Evolutionary conservation across 805 yeast genomes (phyloP), one percentile per base, ranked within the genome.

Genomic region (Wickerhamomyces chaumierensis): DNA sequence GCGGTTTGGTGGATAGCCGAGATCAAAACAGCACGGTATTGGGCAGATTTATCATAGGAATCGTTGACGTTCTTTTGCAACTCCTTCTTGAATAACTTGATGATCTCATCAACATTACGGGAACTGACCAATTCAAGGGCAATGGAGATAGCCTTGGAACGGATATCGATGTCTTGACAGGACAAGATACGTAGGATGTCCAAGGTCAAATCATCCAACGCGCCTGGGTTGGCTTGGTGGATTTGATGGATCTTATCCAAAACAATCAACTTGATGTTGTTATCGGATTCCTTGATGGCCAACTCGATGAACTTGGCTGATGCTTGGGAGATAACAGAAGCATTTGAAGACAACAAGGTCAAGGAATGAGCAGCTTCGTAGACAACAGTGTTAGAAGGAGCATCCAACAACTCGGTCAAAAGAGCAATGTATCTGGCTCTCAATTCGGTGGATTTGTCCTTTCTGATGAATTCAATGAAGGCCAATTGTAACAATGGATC

Each of bases 101-200:
- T 82, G 29, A 90, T 95, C 53, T 86, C 95, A 54, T 87, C 96
- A 38, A 87, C 95, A 49, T 90, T 90, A 66, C 94, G 83, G 49
- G 81, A 74, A 32, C 94, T 70, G 36, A 87, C 78, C 54, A 92
- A 70, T 44, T 77, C 71, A 54, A 92, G 66, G n/a, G 94, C 75
- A 37, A 90, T 82, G 40, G 78, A 81, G 44, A 94, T 69, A 5
- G 95, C 95, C 61, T 83, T 84, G 48, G 75, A 72, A 56, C 95
- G 85, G 40, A 92, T 96, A 49, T 83, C 96, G 43, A 88, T 57
- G 52, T 92, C 96, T 47, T 87, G 94, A 3, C 94, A 71, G n/a
- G 84, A 70, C 48, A 92, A 69, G 29, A 88, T 82, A 51, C 94
- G 75, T 56, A 92, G 69, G 38, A 94, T 77, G 50, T 92, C 97